Evolutionary conservation across 2,329 filamentous ascomycete species (phyloP).

Genomic region (Penicillium sclerotiorum): DNA sequence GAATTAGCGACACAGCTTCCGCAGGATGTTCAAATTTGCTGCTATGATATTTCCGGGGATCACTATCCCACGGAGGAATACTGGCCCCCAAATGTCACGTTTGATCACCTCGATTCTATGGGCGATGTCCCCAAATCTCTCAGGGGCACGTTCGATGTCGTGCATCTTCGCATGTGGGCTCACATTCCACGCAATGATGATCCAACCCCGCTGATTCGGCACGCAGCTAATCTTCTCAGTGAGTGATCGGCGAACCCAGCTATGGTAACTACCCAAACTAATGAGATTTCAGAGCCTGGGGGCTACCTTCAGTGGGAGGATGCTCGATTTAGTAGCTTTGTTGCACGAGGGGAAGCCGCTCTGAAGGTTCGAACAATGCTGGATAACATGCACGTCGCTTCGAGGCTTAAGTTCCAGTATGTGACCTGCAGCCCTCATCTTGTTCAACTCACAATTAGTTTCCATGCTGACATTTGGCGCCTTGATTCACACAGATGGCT

Average conservation of each 20-base stretch:
- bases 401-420: neutral
- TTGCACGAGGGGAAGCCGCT: neutral
- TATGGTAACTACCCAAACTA: neutral
- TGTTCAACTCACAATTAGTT: neutral
- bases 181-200: slow-evolving; percentile 10
- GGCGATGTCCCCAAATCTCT: slow-evolving; percentile 13
- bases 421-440: neutral
- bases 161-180: slow-evolving; percentile 22
- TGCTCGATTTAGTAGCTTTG: neutral
- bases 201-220: slow-evolving; percentile 8
- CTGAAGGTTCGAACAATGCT: neutral
- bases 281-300: slow-evolving; percentile 17
- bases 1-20: neutral
- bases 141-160: slow-evolving; percentile 22
- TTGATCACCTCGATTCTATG: slow-evolving; percentile 17
- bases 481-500: neutral
- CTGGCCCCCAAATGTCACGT: slow-evolving; percentile 16
- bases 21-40: neutral
- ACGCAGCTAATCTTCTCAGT: slow-evolving; percentile 17
- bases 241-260: neutral
- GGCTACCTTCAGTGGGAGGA: slow-evolving; percentile 28
- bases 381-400: neutral
- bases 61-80: slow-evolving; percentile 16
- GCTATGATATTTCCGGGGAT: neutral
- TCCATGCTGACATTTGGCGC: neutral